These are phyloP conservation scores for Suillus weaverae DNA, from an alignment of 768 basidiomycete species.

Conservation along the genomic window DNA sequence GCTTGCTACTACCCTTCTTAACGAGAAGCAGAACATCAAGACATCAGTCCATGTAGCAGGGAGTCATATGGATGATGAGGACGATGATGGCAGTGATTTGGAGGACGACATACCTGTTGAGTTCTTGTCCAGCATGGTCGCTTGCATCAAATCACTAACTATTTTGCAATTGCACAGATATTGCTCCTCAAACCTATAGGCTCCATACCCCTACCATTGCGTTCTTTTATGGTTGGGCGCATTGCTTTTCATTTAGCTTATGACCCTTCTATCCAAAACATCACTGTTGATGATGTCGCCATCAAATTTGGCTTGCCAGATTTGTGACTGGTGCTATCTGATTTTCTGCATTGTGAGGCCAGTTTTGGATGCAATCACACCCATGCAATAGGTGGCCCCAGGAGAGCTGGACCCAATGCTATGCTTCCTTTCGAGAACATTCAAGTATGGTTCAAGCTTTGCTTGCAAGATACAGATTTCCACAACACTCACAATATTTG, in stretches of 20 bases:
- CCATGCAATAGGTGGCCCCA: too few relatives aligned
- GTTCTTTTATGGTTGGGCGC: background rate
- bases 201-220: background rate
- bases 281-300: background rate
- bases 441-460: conserved; percentile 10
- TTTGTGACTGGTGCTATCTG: background rate
- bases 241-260: background rate
- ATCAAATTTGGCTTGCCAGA: background rate
- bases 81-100: too few relatives aligned
- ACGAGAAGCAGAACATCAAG: too few relatives aligned
- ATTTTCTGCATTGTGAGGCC: background rate
- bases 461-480: background rate
- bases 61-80: too few relatives aligned
- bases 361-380: too few relatives aligned
- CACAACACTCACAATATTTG: too few relatives aligned
- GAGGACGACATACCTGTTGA: too few relatives aligned
- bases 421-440: conserved; percentile 1
- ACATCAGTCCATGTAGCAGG: too few relatives aligned
- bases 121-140: too few relatives aligned
- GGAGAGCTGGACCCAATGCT: background rate
- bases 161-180: too few relatives aligned
- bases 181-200: too few relatives aligned
- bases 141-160: too few relatives aligned
- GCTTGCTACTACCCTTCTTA: conserved; percentile 17
- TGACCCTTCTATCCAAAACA: background rate